Evolutionary conservation across 441 rosid genomes (phyloP), one percentile per base, ranked within the genome.

Genomic region (Brassica balearica): DNA sequence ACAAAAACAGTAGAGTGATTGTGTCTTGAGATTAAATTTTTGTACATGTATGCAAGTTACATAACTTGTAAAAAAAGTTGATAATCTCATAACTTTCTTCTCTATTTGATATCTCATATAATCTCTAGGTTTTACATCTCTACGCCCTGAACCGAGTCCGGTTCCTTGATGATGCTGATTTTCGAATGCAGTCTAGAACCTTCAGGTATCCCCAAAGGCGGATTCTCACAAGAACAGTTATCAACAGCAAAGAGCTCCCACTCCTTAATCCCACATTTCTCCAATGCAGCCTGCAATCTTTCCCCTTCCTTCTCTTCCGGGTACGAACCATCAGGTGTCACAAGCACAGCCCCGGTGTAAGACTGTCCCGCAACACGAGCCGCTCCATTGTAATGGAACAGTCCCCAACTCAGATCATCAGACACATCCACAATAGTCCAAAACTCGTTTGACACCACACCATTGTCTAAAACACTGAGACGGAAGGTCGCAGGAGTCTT

Each of bases 331-430:
- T 95, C 90, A 0, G 94, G 92, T 60, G 91, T 92, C 68, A 86
- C 98, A 1, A 95, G 92, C 67, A 95, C 98, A 48, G 97, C 98
- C 2, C 97, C 97, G 0, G 93, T 88, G 61, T 95, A 95, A 3
- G 97, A 89, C 84, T 92, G 97, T 46, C 97, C 97, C 0, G 98
- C 98, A 3, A 78, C 98, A 68, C 91, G 86, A 71, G 98, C 98
- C 8, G 97, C 98, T 4, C 98, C 97, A 1, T 79, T 84, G 72
- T 92, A 95, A 75, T 95, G 96, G 46, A 92, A 95, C 81, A 95
- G 73, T 20, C 96, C 97, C 98, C 98, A 95, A 72, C 93, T 87
- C 1, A 92, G 77, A 86, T 92, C 97, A 77, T 95, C 96, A 19
- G 85, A 38, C 25, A 95, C 97, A 55, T 92, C 90, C 0, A 91